Conservation (phyloP, 2,329 filamentous ascomycete species). For the Cercospora brassicicola region DNA sequence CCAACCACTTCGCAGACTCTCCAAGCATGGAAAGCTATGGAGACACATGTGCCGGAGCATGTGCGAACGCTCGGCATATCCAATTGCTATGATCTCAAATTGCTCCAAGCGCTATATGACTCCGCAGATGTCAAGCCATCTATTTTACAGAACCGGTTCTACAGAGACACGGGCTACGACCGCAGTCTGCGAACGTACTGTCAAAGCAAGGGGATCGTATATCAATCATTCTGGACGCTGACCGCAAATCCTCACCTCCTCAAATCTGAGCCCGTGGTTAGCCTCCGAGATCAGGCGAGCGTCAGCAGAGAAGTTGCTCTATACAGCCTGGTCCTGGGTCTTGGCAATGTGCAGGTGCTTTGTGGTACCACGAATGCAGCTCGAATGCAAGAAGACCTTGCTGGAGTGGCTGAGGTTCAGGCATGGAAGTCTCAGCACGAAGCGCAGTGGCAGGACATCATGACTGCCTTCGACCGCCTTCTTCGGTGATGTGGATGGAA, state of each 20-base stretch:
- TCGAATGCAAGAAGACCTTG: constrained; percentile 56
- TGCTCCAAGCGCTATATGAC: constrained; percentile 57
- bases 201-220: constrained; percentile 53
- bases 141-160: constrained; percentile 77
- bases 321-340: constrained; percentile 57
- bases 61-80: constrained; percentile 73
- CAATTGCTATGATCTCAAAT: constrained; percentile 60
- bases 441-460: constrained; percentile 3
- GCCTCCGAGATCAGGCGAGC: constrained; percentile 48
- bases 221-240: constrained; percentile 63
- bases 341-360: constrained; percentile 53
- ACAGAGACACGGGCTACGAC: constrained; percentile 61
- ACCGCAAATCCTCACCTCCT: constrained; percentile 58
- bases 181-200: constrained; percentile 59
- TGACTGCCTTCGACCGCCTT: constrained; percentile 17
- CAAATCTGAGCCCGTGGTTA: constrained; percentile 49
- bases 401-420: constrained; percentile 40
- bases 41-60: constrained; percentile 63
- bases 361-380: constrained; percentile 57
- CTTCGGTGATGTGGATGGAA: constrained; percentile 9
- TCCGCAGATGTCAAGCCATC: constrained; percentile 54
- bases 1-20: constrained; percentile 55
- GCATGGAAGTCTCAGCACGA: constrained; percentile 15
- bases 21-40: constrained; percentile 65
- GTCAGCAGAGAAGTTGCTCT: constrained; percentile 53